Evolutionary conservation across 495 filamentous ascomycete species (phyloP), one percentile per base, ranked within the genome.

Genomic region (Hapsidospora chrysogenum): DNA sequence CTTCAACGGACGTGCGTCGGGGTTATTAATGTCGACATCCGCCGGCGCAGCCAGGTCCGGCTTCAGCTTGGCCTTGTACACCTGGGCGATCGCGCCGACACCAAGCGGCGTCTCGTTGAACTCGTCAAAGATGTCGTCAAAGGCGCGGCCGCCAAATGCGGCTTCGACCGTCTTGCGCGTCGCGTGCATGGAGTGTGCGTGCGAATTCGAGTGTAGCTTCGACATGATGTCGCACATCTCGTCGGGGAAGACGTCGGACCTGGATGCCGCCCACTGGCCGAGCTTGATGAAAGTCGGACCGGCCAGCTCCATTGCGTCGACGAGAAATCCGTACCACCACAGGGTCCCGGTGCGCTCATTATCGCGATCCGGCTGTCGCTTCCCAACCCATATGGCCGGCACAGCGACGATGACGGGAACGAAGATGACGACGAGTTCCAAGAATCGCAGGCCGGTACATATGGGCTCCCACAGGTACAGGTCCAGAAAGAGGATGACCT

Each of bases 231-330:
- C 70, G 57, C 92, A 99, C 66, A 99, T 71, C 51, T 93, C 75
- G 9, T 66, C 78, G n/a, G 92, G 86, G 53, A 99, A 99, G 49
- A 99, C 92, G 51, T 99, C 92, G 38, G 87, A 79, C 47, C 92
- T 71, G 3, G 89, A 95, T 9, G 92, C 92, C 16, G 92, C 92
- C 89, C 92, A 99, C 80, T 99, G 92, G 17, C 92, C 92, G 36
- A 99, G 74, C 84, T 99, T 99, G 60, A 99, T 96, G 48, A 96
- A 99, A 0, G 92, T 86, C 22, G 92, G 85, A 4, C 92, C 92
- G 22, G 86, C 85, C 40, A 75, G 70, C 55, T 99, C 92, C 92
- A 99, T 95, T 2, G 76, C 65, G 35, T 64, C 69, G 4, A 96
- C 83, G 27, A 99, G 53, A 49, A 94, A 92, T 1, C 58, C 64